Conservation (phyloP, 2,329 filamentous ascomycete genomes). For the Alternaria ethzedia region DNA sequence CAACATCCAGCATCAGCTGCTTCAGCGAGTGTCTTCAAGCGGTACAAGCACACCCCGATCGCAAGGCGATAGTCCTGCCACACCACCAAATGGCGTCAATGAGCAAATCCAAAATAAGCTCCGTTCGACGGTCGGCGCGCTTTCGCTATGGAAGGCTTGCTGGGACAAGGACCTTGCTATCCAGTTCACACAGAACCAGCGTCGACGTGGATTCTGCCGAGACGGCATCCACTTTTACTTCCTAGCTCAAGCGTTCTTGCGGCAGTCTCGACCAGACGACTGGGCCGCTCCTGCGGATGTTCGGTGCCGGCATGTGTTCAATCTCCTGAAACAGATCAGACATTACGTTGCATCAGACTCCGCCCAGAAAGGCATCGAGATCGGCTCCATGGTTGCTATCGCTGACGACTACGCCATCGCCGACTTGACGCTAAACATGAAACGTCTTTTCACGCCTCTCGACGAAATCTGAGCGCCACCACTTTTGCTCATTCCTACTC, state of each 20-base stretch:
- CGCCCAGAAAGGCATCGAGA: constrained; percentile 68
- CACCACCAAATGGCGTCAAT: constrained; percentile 52
- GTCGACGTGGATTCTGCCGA: constrained; percentile 71
- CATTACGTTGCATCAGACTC: constrained; percentile 68
- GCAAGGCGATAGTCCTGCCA: constrained; percentile 57
- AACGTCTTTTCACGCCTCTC: constrained; percentile 70
- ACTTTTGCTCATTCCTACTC: background rate
- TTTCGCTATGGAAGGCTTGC: constrained; percentile 74
- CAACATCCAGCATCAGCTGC: constrained; percentile 55
- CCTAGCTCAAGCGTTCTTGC: constrained; percentile 70
- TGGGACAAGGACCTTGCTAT: constrained; percentile 74
- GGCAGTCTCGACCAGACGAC: constrained; percentile 62
- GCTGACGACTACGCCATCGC: constrained; percentile 69
- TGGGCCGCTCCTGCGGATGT: constrained; percentile 64
- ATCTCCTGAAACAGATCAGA: constrained; percentile 65
- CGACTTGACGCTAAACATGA: constrained; percentile 74
- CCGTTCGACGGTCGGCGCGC: constrained; percentile 57
- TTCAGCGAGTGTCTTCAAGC: constrained; percentile 46
- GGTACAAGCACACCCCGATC: constrained; percentile 64
- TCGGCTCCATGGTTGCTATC: constrained; percentile 72
- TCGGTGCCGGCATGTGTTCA: constrained; percentile 66
- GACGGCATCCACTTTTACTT: constrained; percentile 78
- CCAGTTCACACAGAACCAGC: constrained; percentile 69
- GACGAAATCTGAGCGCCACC: constrained; percentile 25
- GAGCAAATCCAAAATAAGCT: constrained; percentile 57